Evolutionary conservation across 73 alveolate species (phyloP).

Genomic region (Paramecium pentaurelia): DNA sequence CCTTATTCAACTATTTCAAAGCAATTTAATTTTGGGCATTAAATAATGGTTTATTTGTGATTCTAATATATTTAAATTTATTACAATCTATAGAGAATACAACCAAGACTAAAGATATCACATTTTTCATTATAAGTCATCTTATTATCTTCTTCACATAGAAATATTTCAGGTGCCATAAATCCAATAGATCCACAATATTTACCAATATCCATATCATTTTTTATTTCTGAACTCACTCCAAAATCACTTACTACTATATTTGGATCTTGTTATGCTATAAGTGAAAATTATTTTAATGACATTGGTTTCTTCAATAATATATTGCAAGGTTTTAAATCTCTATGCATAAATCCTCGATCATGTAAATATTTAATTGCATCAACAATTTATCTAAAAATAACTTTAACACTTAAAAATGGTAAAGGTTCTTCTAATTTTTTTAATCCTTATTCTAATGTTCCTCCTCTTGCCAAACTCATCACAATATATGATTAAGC

Average conservation of each 20-base stretch:
- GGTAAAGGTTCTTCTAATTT: conserved; percentile 22
- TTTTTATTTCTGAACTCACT: neutral
- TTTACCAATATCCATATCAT: neutral
- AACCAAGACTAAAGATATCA: conserved; percentile 1
- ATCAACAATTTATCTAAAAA: conserved; percentile 1
- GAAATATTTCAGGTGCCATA: neutral
- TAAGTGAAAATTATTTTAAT: neutral
- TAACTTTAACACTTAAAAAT: neutral
- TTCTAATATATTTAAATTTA: neutral
- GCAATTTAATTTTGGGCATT: neutral
- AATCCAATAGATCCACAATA: conserved; percentile 31
- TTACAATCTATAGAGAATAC: neutral
- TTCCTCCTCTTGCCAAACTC: conserved; percentile 16
- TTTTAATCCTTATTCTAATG: neutral
- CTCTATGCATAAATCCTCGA: conserved; percentile 32
- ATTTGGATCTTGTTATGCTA: neutral
- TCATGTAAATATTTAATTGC: neutral
- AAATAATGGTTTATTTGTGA: neutral
- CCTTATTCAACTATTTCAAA: neutral
- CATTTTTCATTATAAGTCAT: neutral
- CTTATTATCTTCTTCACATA: neutral
- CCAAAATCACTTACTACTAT: conserved; percentile 13
- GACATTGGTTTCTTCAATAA: neutral
- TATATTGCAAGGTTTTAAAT: conserved; percentile 18
- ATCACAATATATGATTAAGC: neutral